Percentiles rank a stretch among this genome's conserved stretches.
Conservation (phyloP, 1,284 basidiomycete genomes). For the Cryptococcus deneoformans region DNA sequence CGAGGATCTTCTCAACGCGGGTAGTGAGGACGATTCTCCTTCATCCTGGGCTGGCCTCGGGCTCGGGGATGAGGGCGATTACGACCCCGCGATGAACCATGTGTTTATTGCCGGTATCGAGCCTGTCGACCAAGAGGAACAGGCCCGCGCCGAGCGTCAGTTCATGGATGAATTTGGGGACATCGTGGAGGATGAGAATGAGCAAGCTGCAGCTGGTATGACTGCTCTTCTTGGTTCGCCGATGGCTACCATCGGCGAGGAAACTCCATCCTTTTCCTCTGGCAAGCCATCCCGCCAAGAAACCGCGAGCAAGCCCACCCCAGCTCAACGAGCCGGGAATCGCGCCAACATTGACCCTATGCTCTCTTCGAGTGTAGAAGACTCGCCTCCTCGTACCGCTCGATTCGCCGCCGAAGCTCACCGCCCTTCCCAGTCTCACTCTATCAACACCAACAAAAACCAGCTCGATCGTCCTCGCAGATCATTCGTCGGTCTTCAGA, state of each 20-base stretch:
- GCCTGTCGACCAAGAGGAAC: constrained; percentile 28
- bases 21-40: constrained; percentile 38
- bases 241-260: constrained; percentile 37
- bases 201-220: constrained; percentile 28
- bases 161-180: constrained; percentile 29
- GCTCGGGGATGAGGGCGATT: constrained; percentile 36
- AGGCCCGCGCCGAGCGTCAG: constrained; percentile 19
- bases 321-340: constrained; percentile 23
- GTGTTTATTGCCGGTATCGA: constrained; percentile 45
- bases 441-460: not conserved
- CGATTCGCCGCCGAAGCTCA: not conserved
- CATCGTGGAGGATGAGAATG: constrained; percentile 32
- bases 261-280: not conserved
- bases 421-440: not conserved
- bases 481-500: constrained; percentile 45
- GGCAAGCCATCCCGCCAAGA: not conserved
- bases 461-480: constrained; percentile 6
- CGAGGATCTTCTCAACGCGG: constrained; percentile 43
- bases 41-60: constrained; percentile 41
- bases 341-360: constrained; percentile 16
- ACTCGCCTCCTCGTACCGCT: not conserved
- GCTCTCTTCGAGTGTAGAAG: not conserved
- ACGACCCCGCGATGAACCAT: constrained; percentile 25
- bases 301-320: constrained; percentile 20
- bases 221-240: constrained; percentile 27